Percentiles rank a stretch among this genome's conserved stretches.
Evolutionary conservation across 83 land plant genomes (phyloP).

Genomic region (Larix sibirica): DNA sequence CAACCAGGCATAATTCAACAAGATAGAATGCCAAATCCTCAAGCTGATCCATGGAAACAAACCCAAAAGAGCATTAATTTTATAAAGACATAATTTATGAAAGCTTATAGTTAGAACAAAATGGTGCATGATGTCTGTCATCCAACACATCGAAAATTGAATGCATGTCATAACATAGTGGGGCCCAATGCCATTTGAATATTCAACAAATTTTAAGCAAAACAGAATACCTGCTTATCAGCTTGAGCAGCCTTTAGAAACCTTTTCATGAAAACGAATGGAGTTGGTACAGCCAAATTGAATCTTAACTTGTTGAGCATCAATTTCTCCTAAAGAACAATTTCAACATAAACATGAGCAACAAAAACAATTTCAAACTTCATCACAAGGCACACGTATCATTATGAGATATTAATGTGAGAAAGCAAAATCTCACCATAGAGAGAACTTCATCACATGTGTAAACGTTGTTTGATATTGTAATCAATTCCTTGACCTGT

Average conservation of each 20-base stretch:
- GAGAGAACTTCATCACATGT: constrained; percentile 32
- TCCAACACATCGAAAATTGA: not conserved
- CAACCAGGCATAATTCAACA: constrained; percentile 67
- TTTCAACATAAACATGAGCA: not conserved
- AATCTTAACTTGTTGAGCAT: constrained; percentile 32
- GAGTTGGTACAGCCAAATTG: constrained; percentile 36
- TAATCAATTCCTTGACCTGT: constrained; percentile 69
- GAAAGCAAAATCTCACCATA: constrained; percentile 34
- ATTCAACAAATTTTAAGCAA: not conserved
- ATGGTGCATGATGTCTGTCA: not conserved
- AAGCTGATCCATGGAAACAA: constrained; percentile 35
- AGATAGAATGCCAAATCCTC: constrained; percentile 68
- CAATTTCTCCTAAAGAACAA: constrained; percentile 30
- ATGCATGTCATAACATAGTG: not conserved
- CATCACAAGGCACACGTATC: not conserved
- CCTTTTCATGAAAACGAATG: constrained; percentile 34
- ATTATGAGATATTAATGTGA: not conserved
- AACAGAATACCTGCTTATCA: constrained; percentile 22
- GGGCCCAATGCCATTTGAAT: not conserved
- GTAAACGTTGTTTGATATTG: constrained; percentile 71
- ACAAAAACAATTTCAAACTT: not conserved
- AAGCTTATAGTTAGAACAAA: not conserved
- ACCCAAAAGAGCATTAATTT: not conserved
- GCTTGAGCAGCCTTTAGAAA: constrained; percentile 32
- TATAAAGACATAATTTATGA: not conserved